Base-by-base conservation (phyloP, 257 asterid genomes). In the Scutellaria minor region DNA sequence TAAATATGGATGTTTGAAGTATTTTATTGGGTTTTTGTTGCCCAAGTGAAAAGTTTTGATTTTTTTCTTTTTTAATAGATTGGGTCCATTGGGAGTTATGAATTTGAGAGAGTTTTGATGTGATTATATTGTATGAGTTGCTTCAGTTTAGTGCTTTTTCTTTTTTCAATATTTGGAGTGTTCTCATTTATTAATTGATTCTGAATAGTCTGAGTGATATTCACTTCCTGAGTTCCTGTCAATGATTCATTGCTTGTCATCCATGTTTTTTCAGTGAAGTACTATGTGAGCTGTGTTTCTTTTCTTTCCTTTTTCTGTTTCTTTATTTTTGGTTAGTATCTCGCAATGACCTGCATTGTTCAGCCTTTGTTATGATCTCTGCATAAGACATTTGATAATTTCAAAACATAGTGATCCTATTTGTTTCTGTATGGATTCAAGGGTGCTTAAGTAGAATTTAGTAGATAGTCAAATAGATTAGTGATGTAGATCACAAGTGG, bases 141-240 rank as follows among this genome's bases (percentile, higher is more conserved):
- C 22, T 53, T 64, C 37, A 31, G 37, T 31, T 31, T 31, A 31
- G 5, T 31, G 37, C 37, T 31, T 31, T 3, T 31, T 31, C 0
- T 45, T 45, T 65, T 44, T 48, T n/a, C 55, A 66, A 58, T 58
- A 12, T 50, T 37, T 44, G 18, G 46, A 35, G 48, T 57, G 52
- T 41, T 48, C 14, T 8, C n/a, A 11, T 22, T 22, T 63, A 64
- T 15, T 68, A 6, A 35, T 70, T 54, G 39, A 6, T 47, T 46
- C 54, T 44, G 52, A 6, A 63, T 51, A 46, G 22, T 24, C 2
- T 13, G 57, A 71, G 60, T 20, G 8, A 54, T 22, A 56, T 10
- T 10, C 60, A 20, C 37, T 20, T 44, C 35, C 11, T n/a, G n/a
- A 27, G 51, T 40, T 68, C 20, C 44, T 24, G 7, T 18, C 10